Base-by-base conservation (phyloP, 441 rosid species). In the Populus tomentosa region DNA sequence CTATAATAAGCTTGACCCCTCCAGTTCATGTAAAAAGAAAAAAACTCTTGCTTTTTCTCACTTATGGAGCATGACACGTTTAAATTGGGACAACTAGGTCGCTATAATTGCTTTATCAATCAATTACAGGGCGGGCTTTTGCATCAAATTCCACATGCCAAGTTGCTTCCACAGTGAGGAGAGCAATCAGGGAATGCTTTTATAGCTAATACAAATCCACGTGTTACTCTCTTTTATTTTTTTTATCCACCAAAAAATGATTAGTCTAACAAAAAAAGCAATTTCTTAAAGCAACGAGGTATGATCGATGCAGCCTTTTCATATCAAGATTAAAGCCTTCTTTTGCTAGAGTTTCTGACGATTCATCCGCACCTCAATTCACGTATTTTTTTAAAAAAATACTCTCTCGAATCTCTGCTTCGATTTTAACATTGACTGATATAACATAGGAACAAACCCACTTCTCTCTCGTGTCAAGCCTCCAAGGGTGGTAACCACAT, bases 181-280 rank as follows among this genome's bases (percentile, higher is more conserved):
- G 74, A 75, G 80, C 68, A 77, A 80, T 82, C 80, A 63, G 11
- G 59, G 71, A 77, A 67, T 16, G 69, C 75, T 78, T 42, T 67
- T 50, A 59, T 26, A 32, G 67, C 74, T 65, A 24, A 65, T 24
- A 56, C 21, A 7, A 33, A 26, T 20, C 85, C 85, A 80, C 78
- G 63, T 74, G 78, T 79, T 18, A 65, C 62, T 69, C 72, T 70
- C 65, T 23, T 61, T 20, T 14, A 3, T 20, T 61, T 18, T 30
- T 30, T 30, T 30, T 30, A 30, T 30, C 32, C 32, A 30, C 32
- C 32, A 30, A 3, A 30, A 30, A 46, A 46, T 14, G 56, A 4
- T 46, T 14, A 46, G 56, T 46, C 20, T 46, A 46, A 46, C 18
- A 46, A 13, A 46, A 46, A 46, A 46, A 46, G 6, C 46, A 4